Evolutionary conservation across 2,329 filamentous ascomycete species (phyloP).

Genomic region (Ceratocystis diversiconidia): DNA sequence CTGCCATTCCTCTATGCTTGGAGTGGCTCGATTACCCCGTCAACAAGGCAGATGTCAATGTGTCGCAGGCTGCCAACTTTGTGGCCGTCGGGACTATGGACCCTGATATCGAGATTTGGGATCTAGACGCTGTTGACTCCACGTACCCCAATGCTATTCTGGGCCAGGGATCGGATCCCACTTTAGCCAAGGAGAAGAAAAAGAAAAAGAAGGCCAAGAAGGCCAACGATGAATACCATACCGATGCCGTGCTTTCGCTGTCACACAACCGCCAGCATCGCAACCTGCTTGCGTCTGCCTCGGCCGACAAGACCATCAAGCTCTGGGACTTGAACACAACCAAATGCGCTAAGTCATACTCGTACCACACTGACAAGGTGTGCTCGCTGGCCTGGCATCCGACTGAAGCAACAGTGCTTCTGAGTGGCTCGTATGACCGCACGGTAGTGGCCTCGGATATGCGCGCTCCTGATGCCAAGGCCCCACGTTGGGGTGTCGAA

Average conservation of each 20-base stretch:
- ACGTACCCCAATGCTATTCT: constrained; percentile 98
- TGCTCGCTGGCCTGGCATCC: constrained; percentile 92
- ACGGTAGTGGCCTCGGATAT: constrained; percentile 93
- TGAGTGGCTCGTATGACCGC: constrained; percentile 89
- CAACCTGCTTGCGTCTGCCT: constrained; percentile 86
- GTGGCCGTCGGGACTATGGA: constrained; percentile 95
- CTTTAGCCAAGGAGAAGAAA: constrained; percentile 51
- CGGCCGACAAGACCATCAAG: constrained; percentile 93
- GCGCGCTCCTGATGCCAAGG: constrained; percentile 73
- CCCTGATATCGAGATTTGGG: constrained; percentile 97
- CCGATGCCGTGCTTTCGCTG: constrained; percentile 82
- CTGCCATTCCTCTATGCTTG: constrained; percentile 84
- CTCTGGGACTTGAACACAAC: constrained; percentile 91
- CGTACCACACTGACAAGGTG: constrained; percentile 93
- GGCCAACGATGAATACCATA: constrained; percentile 81
- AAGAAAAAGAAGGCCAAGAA: constrained; percentile 85
- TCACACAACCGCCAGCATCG: constrained; percentile 87
- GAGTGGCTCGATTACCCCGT: constrained; percentile 95
- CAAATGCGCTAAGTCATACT: constrained; percentile 89
- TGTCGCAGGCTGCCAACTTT: constrained; percentile 66
- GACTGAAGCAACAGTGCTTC: constrained; percentile 68
- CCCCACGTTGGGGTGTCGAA: constrained; percentile 81
- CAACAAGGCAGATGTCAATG: constrained; percentile 48
- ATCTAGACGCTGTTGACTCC: constrained; percentile 86
- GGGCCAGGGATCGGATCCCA: constrained; percentile 50